Evolutionary conservation across 1,284 basidiomycete genomes (phyloP), one percentile per base, ranked within the genome.

Genomic region (Cystobasidium sp.): DNA sequence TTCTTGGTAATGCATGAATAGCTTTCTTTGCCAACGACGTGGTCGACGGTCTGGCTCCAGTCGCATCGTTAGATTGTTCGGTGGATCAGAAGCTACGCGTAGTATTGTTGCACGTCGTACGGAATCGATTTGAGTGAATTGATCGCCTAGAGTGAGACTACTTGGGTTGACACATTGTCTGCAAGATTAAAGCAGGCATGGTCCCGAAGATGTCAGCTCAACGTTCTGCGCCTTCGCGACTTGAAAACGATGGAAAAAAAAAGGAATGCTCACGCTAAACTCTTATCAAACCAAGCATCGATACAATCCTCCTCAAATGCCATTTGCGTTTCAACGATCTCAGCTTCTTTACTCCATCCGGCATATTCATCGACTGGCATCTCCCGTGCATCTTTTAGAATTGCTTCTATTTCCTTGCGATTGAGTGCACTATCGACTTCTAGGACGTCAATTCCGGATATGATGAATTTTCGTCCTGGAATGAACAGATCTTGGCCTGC

Each of bases 1-100:
- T 49, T 71, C 69, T 64, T 71, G 69, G 31, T 71, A 71, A 46
- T 71, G 69, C 47, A 71, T 59, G 69, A 71, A 71, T n/a, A 71
- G 69, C 69, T 71, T 71, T 18, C 69, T 59, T 41, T 71, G 69
- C 69, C 69, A 71, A 9, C 69, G 58, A 7, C 69, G 69, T 47
- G 69, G 69, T 14, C 69, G 44, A 10, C 51, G 58, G 18, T 71
- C 69, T 16, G 59, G 69, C 61, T 71, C 69, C 7, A 71, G 49
- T 6, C 69, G 59, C 49, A 71, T 59, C 8, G 49, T 22, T 6
- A 71, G 49, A 1, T 37, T 41, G 16, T 64, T 64, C 7, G 39
- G 22, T 12, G 58, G 59, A 52, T 71, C 69, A 16, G 46, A 46
- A 8, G 39, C 59, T 22, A 71, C 46, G 9, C 69, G 69, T 7